Conservation (phyloP, 768 basidiomycete species). For the Termitomyces titanicus region DNA sequence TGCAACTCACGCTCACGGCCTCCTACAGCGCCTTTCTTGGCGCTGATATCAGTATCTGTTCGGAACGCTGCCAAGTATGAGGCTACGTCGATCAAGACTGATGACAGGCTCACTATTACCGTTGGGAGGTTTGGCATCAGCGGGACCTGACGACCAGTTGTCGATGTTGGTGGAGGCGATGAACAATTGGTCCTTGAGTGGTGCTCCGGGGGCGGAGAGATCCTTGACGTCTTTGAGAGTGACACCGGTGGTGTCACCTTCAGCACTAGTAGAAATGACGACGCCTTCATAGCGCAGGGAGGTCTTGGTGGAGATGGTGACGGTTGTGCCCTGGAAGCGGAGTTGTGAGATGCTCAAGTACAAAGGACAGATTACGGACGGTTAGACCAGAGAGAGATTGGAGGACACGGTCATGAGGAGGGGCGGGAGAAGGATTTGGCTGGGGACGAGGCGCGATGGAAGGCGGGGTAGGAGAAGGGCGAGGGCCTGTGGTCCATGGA, state of each 20-base stretch:
- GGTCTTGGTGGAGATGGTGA: conserved; percentile 73
- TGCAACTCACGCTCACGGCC: conserved; percentile 73
- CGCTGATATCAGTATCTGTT: conserved; percentile 77
- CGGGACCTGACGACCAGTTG: conserved; percentile 68
- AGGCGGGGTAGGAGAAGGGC: conserved; percentile 67
- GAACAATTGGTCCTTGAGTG: conserved; percentile 69
- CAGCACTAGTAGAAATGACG: conserved; percentile 53
- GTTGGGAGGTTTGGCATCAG: conserved; percentile 63
- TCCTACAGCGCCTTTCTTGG: conserved; percentile 38
- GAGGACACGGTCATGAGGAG: conserved; percentile 55
- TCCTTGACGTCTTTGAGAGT: conserved; percentile 79
- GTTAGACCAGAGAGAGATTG: conserved; percentile 68
- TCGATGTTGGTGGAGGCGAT: conserved; percentile 73
- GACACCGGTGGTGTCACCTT: conserved; percentile 70
- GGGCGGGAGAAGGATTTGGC: conserved; percentile 26
- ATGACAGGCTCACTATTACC: conserved; percentile 59
- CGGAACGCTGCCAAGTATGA: conserved; percentile 62
- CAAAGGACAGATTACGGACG: conserved; percentile 37
- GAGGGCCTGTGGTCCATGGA: conserved; percentile 62
- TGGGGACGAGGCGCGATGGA: conserved; percentile 36
- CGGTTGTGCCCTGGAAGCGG: conserved; percentile 57
- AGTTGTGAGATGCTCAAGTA: neutral
- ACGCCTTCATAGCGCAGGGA: conserved; percentile 73
- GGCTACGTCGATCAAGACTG: conserved; percentile 3
- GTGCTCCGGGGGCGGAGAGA: conserved; percentile 57